Percentiles rank a stretch among this genome's conserved stretches.
Conservation (phyloP, 805 yeast genomes). For the Saturnispora kantuleensis region DNA sequence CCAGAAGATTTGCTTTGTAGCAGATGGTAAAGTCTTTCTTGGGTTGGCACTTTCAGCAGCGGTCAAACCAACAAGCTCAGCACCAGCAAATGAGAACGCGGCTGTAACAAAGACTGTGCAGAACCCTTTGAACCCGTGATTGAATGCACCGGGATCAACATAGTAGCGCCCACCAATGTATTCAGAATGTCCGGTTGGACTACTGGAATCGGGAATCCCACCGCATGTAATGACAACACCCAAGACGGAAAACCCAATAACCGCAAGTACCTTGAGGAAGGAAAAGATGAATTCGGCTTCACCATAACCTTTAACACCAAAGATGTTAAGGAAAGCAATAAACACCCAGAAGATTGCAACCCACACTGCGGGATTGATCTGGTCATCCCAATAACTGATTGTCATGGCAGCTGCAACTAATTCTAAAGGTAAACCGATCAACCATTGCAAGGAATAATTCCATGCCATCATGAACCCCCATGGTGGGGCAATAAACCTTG, state of each 20-base stretch:
- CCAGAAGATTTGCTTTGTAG: conserved; percentile 53
- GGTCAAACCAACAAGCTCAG: conserved; percentile 51
- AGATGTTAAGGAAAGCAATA: conserved; percentile 38
- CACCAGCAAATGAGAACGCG: conserved; percentile 52
- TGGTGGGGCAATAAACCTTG: conserved; percentile 45
- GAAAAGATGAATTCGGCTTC: conserved; percentile 52
- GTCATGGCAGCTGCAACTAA: conserved; percentile 42
- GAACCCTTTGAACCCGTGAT: conserved; percentile 42
- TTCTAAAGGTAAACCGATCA: conserved; percentile 39
- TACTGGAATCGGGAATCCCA: conserved; percentile 25
- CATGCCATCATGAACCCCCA: conserved; percentile 51
- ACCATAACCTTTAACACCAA: conserved; percentile 54
- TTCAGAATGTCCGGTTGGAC: conserved; percentile 32
- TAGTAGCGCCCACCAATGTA: conserved; percentile 49
- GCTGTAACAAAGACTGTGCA: conserved; percentile 51
- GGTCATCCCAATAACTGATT: conserved; percentile 35
- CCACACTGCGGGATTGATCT: conserved; percentile 39
- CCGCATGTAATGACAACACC: conserved; percentile 49
- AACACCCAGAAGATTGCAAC: conserved; percentile 41
- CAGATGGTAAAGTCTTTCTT: conserved; percentile 46
- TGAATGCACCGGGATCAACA: conserved; percentile 48
- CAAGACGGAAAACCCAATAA: conserved; percentile 44
- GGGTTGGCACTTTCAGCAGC: conserved; percentile 52
- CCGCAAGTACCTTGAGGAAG: conserved; percentile 40
- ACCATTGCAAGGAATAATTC: conserved; percentile 43